Conservation (phyloP, 495 filamentous ascomycete genomes). For the Penicillium parvum region DNA sequence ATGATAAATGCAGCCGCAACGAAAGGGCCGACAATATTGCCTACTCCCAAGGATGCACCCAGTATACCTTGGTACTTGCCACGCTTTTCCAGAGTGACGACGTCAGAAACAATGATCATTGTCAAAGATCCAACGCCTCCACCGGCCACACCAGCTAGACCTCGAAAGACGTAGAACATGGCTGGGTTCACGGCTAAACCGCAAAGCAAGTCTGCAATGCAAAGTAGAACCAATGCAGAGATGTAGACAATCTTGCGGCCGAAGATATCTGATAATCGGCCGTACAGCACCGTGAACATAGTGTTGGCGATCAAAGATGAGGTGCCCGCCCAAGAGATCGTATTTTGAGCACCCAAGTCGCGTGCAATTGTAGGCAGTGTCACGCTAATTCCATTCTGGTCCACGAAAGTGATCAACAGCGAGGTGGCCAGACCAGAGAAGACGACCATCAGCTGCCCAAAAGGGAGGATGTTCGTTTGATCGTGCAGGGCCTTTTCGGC, state of each 20-base stretch:
- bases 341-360: constrained; percentile 52
- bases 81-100: constrained; percentile 43
- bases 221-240: constrained; percentile 42
- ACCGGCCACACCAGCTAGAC: constrained; percentile 50
- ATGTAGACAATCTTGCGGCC: constrained; percentile 52
- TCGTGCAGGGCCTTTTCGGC: constrained; percentile 46
- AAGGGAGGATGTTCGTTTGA: constrained; percentile 56
- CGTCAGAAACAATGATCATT: constrained; percentile 49
- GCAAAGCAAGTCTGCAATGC: constrained; percentile 51
- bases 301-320: constrained; percentile 71
- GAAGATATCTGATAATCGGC: constrained; percentile 55
- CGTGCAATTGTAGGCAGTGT: constrained; percentile 56
- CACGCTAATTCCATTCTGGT: constrained; percentile 61
- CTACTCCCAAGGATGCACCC: constrained; percentile 38
- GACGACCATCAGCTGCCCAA: constrained; percentile 51
- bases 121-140: constrained; percentile 49
- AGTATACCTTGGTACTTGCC: constrained; percentile 46
- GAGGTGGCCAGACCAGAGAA: constrained; percentile 51
- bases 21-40: constrained; percentile 44
- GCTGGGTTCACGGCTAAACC: constrained; percentile 46
- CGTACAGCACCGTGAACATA: constrained; percentile 61
- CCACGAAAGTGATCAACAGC: constrained; percentile 55
- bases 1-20: constrained; percentile 43
- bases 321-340: constrained; percentile 74
- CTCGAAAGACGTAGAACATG: constrained; percentile 55